Evolutionary conservation across 371 early-diverging fungal species (phyloP), one percentile per base, ranked within the genome.

Genomic region (Coemansia sp.): DNA sequence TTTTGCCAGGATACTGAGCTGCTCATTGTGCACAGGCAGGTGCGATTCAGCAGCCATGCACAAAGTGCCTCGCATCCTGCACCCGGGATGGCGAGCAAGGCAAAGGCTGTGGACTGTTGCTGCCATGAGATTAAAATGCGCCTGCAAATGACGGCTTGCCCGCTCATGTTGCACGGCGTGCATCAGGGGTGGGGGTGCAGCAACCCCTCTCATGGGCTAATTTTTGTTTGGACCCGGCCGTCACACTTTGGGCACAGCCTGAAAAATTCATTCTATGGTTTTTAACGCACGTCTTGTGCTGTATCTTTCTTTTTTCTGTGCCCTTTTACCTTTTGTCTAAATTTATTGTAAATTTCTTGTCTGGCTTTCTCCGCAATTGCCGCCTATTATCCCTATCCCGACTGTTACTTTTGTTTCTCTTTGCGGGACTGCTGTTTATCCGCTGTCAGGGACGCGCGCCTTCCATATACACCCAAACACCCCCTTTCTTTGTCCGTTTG

Each of bases 111-210:
- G 46, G n/a, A n/a, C n/a, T 13, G 17, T 17, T 46, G 46, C 46
- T 46, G 46, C 46, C 46, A 5, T 13, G 17, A 48, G n/a, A 48
- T 48, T 48, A 48, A 48, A 48, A 48, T 0, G 19, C 48, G 17
- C 44, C 11, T n/a, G 49, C 49, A 48, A 39, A 8, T 19, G n/a
- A 41, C 44, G 44, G 44, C 44, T 41, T 41, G 23, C n/a, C 61
- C 61, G 29, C 28, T 66, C 66, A 66, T 26, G 66, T 66, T 26
- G 40, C 66, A 61, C 66, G 61, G 40, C 15, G 4, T 8, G 44
- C 46, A 57, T 32, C 51, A 52, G 53, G 52, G 52, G 41, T 17
- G 15, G 29, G 49, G 21, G 49, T 13, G 8, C 26, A 36, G 44
- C 21, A 28, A 59, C 13, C 59, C 59, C 44, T 41, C n/a, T 41